Percentiles rank a stretch among this genome's conserved stretches.
Evolutionary conservation across 805 yeast species (phyloP).

Genomic region (Metschnikowia baotianmanensis): DNA sequence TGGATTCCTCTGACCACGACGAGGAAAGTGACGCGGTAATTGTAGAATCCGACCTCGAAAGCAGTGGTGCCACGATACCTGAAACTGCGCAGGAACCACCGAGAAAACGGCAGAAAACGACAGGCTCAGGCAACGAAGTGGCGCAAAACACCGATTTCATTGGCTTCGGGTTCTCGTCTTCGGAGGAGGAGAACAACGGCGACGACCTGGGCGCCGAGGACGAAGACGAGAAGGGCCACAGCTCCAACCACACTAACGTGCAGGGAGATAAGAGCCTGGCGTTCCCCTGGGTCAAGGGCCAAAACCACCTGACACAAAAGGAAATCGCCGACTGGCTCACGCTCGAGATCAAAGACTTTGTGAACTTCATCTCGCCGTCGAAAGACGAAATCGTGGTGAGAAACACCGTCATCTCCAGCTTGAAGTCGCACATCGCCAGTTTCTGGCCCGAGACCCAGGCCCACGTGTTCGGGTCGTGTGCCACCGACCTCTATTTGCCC

Average conservation of each 20-base stretch:
- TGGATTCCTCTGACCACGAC: constrained; percentile 28
- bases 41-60: constrained; percentile 22
- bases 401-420: constrained; percentile 57
- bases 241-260: constrained; percentile 20
- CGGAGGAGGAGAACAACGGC: constrained; percentile 27
- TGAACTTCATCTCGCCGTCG: constrained; percentile 82
- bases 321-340: constrained; percentile 88
- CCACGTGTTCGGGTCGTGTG: constrained; percentile 90
- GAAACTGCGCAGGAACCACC: constrained; percentile 6
- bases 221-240: constrained; percentile 39
- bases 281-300: constrained; percentile 76
- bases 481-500: constrained; percentile 89
- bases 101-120: constrained; percentile 13
- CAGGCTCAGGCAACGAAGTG: constrained; percentile 31
- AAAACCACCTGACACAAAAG: constrained; percentile 71
- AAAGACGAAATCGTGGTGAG: constrained; percentile 66
- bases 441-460: constrained; percentile 80
- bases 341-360: constrained; percentile 80
- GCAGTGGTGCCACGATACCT: not conserved
- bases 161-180: constrained; percentile 53
- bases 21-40: constrained; percentile 20
- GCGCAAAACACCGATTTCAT: constrained; percentile 52
- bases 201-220: constrained; percentile 26
- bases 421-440: constrained; percentile 49
- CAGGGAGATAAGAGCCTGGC: constrained; percentile 26